phyloP scores from a whole-genome alignment of 176 grass and related monocot genomes.

The Raddia distichophylla region DNA sequence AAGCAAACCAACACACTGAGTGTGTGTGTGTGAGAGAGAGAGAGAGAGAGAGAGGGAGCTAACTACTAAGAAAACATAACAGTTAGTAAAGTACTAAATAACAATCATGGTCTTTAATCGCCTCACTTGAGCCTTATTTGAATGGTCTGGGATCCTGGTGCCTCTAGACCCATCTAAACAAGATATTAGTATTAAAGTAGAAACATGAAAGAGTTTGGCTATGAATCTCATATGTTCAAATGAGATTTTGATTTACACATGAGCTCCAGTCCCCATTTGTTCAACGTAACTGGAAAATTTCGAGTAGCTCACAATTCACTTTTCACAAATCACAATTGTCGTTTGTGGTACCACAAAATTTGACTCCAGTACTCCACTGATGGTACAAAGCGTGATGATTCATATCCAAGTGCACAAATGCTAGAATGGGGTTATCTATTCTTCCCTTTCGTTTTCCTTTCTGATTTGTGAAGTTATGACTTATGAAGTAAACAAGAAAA shows the following conservation, averaged over 20 bases:
- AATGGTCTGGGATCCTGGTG: neutral
- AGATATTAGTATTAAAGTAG: neutral
- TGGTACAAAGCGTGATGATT: neutral
- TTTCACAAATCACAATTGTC: neutral
- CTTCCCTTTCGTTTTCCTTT: slow-evolving; percentile 7
- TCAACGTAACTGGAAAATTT: neutral
- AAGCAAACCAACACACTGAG: neutral
- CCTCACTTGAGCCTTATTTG: neutral
- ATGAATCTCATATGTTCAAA: neutral
- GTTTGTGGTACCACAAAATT: neutral
- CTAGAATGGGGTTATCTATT: slow-evolving; percentile 6
- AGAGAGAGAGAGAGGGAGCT: neutral
- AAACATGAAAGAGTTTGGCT: neutral
- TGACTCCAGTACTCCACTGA: slow-evolving; percentile 7
- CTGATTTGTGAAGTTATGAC: neutral
- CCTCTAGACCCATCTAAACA: neutral
- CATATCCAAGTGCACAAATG: slow-evolving; percentile 2
- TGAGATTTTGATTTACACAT: slow-evolving; percentile 12
- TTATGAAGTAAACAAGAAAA: slow-evolving; percentile 16
- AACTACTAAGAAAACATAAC: neutral
- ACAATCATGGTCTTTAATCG: neutral
- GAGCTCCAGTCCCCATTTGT: neutral
- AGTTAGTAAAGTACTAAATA: neutral
- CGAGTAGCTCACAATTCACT: neutral
- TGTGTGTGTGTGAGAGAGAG: neutral